phyloP scores from a whole-genome alignment of 257 asterid genomes.

The Schizonepeta tenuifolia region DNA sequence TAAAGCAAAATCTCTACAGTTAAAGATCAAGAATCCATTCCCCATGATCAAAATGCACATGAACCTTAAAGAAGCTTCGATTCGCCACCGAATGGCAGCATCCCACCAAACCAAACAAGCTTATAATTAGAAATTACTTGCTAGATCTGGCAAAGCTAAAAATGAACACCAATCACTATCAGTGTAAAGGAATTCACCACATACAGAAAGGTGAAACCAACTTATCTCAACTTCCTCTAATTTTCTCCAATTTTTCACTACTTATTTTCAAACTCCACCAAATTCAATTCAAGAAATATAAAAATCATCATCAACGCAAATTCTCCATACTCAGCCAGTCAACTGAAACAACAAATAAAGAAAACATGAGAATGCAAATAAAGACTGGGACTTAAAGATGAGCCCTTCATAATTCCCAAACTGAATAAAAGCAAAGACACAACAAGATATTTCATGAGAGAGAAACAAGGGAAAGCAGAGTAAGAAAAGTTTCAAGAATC shows the following conservation, averaged over 20 bases:
- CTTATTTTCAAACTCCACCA: constrained; percentile 38
- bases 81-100: constrained; percentile 33
- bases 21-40: constrained; percentile 36
- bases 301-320: constrained; percentile 23
- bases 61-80: constrained; percentile 30
- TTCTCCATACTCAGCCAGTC: constrained; percentile 49
- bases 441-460: constrained; percentile 50
- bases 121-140: constrained; percentile 38
- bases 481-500: constrained; percentile 59
- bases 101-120: constrained; percentile 27
- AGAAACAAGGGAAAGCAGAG: constrained; percentile 49
- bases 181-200: constrained; percentile 37
- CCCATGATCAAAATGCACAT: constrained; percentile 43
- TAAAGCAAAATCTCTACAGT: constrained; percentile 36
- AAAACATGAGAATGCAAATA: constrained; percentile 26
- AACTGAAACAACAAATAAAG: constrained; percentile 25
- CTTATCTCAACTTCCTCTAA: constrained; percentile 26
- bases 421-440: constrained; percentile 29
- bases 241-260: constrained; percentile 39
- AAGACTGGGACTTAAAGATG: constrained; percentile 36
- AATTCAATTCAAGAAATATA: constrained; percentile 15
- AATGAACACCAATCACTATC: constrained; percentile 45
- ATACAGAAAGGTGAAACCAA: constrained; percentile 38
- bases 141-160: constrained; percentile 56
- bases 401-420: constrained; percentile 42